Percentiles rank a stretch among this genome's conserved stretches.
These are phyloP conservation scores for Lactarius sp. DNA, from an alignment of 768 basidiomycete species.

Conservation along the genomic window DNA sequence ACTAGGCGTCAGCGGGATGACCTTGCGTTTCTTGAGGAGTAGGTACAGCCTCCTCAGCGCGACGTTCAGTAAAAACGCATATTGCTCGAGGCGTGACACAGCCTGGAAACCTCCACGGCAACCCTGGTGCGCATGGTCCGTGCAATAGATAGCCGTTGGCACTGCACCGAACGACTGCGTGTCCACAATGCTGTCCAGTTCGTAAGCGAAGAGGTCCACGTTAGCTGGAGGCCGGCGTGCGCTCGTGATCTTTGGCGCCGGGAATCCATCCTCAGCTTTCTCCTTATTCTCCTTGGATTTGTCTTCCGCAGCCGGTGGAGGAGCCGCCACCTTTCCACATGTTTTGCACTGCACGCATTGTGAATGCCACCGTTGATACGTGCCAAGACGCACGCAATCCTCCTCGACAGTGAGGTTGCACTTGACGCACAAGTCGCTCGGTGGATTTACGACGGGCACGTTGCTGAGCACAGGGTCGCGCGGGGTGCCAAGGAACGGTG, in stretches of 20 bases:
- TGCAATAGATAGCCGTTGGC: constrained; percentile 71
- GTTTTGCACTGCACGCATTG: constrained; percentile 80
- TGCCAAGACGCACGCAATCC: constrained; percentile 91
- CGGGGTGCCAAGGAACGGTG: constrained; percentile 56
- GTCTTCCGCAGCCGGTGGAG: constrained; percentile 52
- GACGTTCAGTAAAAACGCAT: constrained; percentile 94
- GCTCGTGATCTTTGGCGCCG: constrained; percentile 55
- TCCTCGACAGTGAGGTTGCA: constrained; percentile 93
- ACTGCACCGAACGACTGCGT: constrained; percentile 66
- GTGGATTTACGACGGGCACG: constrained; percentile 61
- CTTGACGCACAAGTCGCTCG: constrained; percentile 86
- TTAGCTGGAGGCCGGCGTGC: constrained; percentile 75
- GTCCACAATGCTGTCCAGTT: constrained; percentile 62
- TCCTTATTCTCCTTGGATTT: constrained; percentile 45
- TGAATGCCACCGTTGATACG: constrained; percentile 97
- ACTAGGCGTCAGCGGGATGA: constrained; percentile 82
- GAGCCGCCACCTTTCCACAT: constrained; percentile 75
- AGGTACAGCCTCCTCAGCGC: constrained; percentile 88
- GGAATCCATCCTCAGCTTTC: constrained; percentile 39
- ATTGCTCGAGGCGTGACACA: constrained; percentile 94
- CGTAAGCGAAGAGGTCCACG: constrained; percentile 73
- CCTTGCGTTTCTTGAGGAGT: constrained; percentile 81
- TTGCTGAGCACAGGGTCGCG: constrained; percentile 45
- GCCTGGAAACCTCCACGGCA: constrained; percentile 80
- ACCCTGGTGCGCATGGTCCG: constrained; percentile 62